phyloP scores from a whole-genome alignment of 2,329 filamentous ascomycete genomes.

The Chaetothyriales sp. region DNA sequence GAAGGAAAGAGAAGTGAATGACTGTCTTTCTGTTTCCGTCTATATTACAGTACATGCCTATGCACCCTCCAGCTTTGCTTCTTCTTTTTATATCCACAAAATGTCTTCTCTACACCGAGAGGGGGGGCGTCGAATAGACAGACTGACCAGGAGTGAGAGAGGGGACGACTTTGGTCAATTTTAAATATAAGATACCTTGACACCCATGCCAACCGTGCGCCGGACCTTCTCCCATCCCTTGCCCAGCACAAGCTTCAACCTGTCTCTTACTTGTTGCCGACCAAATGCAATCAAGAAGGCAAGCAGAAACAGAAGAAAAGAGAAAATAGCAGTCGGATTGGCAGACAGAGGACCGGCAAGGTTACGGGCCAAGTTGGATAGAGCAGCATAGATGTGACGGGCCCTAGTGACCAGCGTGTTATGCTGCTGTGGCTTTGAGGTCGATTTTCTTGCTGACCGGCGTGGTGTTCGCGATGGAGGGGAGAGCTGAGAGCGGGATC shows the following conservation, averaged over 20 bases:
- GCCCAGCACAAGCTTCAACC: constrained; percentile 52
- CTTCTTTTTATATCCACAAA: too few species aligned
- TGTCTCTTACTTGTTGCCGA: constrained; percentile 57
- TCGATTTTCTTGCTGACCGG: constrained; percentile 3
- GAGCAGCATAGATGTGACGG: constrained; percentile 28
- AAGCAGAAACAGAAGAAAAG: constrained; percentile 62
- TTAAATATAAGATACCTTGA: constrained; percentile 84
- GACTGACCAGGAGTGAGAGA: too few species aligned
- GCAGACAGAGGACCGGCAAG: constrained; percentile 37
- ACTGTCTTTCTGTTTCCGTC: too few species aligned
- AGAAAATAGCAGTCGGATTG: constrained; percentile 41
- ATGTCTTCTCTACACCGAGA: too few species aligned
- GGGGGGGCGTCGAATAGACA: too few species aligned
- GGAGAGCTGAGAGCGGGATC: constrained; percentile 9
- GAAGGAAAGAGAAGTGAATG: background rate
- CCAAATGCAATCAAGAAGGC: constrained; percentile 65
- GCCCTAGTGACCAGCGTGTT: constrained; percentile 27
- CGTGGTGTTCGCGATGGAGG: constrained; percentile 9
- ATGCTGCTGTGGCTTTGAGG: constrained; percentile 12
- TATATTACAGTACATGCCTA: background rate
- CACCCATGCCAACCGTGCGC: constrained; percentile 83
- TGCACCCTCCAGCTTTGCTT: too few species aligned
- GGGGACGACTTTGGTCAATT: too few species aligned
- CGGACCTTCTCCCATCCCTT: constrained; percentile 66
- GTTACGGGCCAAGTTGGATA: constrained; percentile 36